Percentiles rank a stretch among this genome's conserved stretches.
Evolutionary conservation across 2,329 filamentous ascomycete genomes (phyloP).

Genomic region (Zymoseptoria passerinii): DNA sequence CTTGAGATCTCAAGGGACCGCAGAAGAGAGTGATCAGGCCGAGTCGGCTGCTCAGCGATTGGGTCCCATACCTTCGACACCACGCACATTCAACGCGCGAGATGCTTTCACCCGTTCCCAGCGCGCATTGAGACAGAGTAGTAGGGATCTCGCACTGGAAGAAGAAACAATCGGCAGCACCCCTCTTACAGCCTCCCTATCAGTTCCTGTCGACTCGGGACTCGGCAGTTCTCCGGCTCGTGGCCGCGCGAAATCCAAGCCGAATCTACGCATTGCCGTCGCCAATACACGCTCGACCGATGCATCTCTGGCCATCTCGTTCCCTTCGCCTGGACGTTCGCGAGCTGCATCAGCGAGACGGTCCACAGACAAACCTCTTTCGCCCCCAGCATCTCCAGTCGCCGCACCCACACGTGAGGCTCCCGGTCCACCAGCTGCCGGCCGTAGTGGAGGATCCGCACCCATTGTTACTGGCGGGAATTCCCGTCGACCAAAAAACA

Average conservation of each 20-base stretch:
- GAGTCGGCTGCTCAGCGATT: not conserved
- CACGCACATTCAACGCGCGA: not conserved
- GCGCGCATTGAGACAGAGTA: not conserved
- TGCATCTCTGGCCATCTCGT: conserved; percentile 14
- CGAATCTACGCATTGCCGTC: conserved; percentile 15
- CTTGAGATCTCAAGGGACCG: conserved; percentile 5
- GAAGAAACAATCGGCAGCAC: not conserved
- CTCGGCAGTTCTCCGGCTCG: not conserved
- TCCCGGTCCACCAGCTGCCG: conserved; percentile 1
- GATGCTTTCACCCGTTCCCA: not conserved
- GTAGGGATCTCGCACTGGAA: not conserved
- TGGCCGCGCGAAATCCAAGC: conserved; percentile 7
- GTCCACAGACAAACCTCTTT: not conserved
- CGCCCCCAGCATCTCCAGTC: not conserved
- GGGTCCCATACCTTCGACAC: not conserved
- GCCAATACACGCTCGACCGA: conserved; percentile 3
- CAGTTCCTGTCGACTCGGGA: not conserved
- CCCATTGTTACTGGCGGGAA: not conserved
- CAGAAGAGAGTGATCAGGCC: conserved; percentile 4
- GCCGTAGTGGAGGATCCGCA: not conserved
- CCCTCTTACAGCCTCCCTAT: not conserved
- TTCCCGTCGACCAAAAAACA: not conserved
- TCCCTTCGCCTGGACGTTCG: conserved; percentile 16
- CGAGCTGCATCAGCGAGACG: not conserved
- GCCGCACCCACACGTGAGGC: not conserved